Evolutionary conservation across 225 moss, liverwort and hornwort genomes (phyloP).

Genomic region (Sphagnum tenellum): DNA sequence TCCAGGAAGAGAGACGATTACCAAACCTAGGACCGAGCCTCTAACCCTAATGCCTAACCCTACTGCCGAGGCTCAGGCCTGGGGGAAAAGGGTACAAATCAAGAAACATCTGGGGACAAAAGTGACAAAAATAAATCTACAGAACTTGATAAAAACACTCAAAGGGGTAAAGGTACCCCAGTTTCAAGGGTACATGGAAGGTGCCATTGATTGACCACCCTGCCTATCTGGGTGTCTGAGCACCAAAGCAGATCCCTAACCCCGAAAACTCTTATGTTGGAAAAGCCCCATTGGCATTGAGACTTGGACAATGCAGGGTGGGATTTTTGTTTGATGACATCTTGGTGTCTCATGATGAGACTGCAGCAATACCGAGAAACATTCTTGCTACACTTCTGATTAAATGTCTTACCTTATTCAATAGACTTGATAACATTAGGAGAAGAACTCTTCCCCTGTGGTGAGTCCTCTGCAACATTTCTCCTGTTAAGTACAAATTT

Average conservation of each 20-base stretch:
- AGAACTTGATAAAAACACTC: too few species aligned
- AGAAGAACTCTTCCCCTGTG: conserved; percentile 18
- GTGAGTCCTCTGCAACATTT: conserved; percentile 8
- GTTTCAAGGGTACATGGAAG: conserved; percentile 53
- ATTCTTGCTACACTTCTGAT: conserved; percentile 35
- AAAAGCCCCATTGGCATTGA: conserved; percentile 54
- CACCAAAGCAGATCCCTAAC: conserved; percentile 41
- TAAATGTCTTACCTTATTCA: conserved; percentile 27
- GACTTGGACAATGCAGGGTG: conserved; percentile 69
- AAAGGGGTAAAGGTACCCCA: conserved; percentile 24
- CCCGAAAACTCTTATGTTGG: conserved; percentile 48
- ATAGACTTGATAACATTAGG: conserved; percentile 22
- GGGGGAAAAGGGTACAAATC: too few species aligned
- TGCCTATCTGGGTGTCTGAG: conserved; percentile 44
- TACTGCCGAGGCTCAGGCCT: too few species aligned
- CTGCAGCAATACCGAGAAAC: conserved; percentile 25
- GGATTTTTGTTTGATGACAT: conserved; percentile 53
- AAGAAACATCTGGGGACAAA: too few species aligned
- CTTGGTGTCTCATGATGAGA: conserved; percentile 49
- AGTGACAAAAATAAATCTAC: too few species aligned
- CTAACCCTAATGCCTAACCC: too few species aligned
- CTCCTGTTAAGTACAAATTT: not conserved
- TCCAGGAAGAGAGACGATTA: too few species aligned
- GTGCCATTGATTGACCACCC: conserved; percentile 47
- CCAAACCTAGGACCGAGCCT: too few species aligned